A percentile compares a stretch with the other conserved stretches of the same genome.
Conservation (phyloP, 2,329 filamentous ascomycete genomes). For the Malbranchea cinnamomea region DNA sequence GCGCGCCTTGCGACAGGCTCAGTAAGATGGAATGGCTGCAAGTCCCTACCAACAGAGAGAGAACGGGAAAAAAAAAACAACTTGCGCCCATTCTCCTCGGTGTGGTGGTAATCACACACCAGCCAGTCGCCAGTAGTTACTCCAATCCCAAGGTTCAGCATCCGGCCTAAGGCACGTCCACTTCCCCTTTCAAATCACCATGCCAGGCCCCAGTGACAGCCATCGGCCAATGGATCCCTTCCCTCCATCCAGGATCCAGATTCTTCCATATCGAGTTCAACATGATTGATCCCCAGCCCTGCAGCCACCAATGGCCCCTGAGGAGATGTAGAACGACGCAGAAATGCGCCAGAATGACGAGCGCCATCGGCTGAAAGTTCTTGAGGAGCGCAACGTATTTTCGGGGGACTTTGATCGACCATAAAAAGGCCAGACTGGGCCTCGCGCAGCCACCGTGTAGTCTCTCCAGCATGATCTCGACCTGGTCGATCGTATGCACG, state of each 20-base stretch:
- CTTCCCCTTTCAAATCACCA: too few species aligned
- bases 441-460: constrained; percentile 8
- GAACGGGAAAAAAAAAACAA: too few species aligned
- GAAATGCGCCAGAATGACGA: constrained; percentile 25
- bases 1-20: too few species aligned
- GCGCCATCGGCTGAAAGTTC: constrained; percentile 17
- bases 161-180: too few species aligned
- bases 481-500: constrained; percentile 6
- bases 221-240: constrained; percentile 9
- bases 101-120: too few species aligned
- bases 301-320: constrained; percentile 11
- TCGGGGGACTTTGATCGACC: constrained; percentile 10
- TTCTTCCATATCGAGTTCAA: constrained; percentile 6
- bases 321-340: constrained; percentile 18
- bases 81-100: too few species aligned
- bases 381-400: constrained; percentile 16
- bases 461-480: constrained; percentile 10
- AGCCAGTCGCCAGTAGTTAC: too few species aligned
- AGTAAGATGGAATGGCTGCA: too few species aligned
- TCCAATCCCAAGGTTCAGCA: too few species aligned
- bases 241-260: constrained; percentile 6
- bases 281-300: constrained; percentile 10
- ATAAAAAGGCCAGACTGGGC: constrained; percentile 10
- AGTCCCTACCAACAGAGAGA: too few species aligned
- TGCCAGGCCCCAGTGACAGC: constrained; percentile 4